phyloP scores from a whole-genome alignment of 116 monocot genomes.

The Zostera marina region DNA sequence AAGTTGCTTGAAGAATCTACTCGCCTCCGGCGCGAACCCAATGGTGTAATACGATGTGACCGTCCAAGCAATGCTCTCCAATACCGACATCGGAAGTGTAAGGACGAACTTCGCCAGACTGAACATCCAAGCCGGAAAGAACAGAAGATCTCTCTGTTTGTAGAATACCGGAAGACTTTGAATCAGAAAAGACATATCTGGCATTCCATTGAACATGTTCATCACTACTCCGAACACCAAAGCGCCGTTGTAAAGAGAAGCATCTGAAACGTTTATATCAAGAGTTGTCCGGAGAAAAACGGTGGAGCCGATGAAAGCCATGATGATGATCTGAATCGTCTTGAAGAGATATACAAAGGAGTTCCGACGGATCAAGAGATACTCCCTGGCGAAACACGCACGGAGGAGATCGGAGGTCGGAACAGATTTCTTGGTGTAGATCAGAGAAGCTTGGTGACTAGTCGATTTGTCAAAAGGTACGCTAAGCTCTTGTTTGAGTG shows the following conservation, averaged over 20 bases:
- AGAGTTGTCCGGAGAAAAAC: constrained; percentile 54
- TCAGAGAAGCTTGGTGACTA: constrained; percentile 44
- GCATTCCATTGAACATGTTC: constrained; percentile 71
- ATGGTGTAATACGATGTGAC: constrained; percentile 54
- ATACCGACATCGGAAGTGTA: constrained; percentile 47
- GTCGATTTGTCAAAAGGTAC: constrained; percentile 35
- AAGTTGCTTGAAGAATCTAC: constrained; percentile 50
- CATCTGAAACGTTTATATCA: no score
- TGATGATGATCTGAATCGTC: constrained; percentile 39
- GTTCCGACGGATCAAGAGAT: constrained; percentile 62
- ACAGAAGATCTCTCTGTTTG: constrained; percentile 71
- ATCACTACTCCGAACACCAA: constrained; percentile 33
- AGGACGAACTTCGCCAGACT: constrained; percentile 48
- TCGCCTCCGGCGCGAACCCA: constrained; percentile 60
- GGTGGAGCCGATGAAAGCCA: constrained; percentile 37
- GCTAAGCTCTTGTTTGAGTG: constrained; percentile 26
- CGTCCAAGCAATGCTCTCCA: constrained; percentile 49
- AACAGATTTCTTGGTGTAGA: constrained; percentile 27
- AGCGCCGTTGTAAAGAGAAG: constrained; percentile 35
- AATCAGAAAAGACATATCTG: constrained; percentile 39
- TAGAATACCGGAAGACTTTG: constrained; percentile 61
- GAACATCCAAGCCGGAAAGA: constrained; percentile 58
- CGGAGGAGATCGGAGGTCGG: constrained; percentile 33
- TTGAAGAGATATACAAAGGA: constrained; percentile 61
- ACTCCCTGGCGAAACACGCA: constrained; percentile 44